Evolutionary conservation across 1,284 basidiomycete species (phyloP), one percentile per base, ranked within the genome.

Genomic region (Naganishia sp.): DNA sequence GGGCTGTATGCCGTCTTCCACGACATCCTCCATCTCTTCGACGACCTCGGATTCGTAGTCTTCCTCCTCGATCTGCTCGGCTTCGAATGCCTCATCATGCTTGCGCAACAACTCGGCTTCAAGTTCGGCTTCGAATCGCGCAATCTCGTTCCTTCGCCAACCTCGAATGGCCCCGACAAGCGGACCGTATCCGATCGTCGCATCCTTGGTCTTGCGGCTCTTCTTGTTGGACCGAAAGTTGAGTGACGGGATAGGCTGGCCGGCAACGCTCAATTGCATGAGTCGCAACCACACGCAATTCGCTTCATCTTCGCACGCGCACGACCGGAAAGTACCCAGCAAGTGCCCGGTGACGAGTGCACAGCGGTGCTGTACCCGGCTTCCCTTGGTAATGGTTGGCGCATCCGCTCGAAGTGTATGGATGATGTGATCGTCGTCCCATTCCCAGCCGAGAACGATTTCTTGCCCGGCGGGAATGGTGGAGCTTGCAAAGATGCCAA

Each of bases 401-500:
- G 67, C 61, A 53, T 69, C 66, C 55, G 71, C 73, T 55, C 70
- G 71, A 0, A 97, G 81, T 57, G 85, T 82, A 77, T 97, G 94
- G 0, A 96, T 87, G 0, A 90, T 87, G 74, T 93, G 90, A 6
- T 87, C 86, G 73, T 97, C 94, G 72, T 96, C 94, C 94, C 94
- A 97, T 76, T 96, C 93, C 93, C 94, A 98, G 0, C 89, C 90
- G 0, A 97, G 79, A 0, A 94, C 87, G 46, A 98, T 86, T 79
- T 98, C 95, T 72, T 95, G 92, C 57, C 88, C 84, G 43, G 86
- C 85, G 67, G 85, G 85, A 67, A 97, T 83, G 71, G 92, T 89
- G 18, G 86, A 80, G 21, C 89, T 77, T 0, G 93, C 91, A 72
- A 95, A 97, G 1, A 97, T 80, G 0, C 88, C 94, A 74, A 97